Base-by-base conservation (phyloP, 2,329 filamentous ascomycete genomes). In the Ceratocystis cacaofunesta region DNA sequence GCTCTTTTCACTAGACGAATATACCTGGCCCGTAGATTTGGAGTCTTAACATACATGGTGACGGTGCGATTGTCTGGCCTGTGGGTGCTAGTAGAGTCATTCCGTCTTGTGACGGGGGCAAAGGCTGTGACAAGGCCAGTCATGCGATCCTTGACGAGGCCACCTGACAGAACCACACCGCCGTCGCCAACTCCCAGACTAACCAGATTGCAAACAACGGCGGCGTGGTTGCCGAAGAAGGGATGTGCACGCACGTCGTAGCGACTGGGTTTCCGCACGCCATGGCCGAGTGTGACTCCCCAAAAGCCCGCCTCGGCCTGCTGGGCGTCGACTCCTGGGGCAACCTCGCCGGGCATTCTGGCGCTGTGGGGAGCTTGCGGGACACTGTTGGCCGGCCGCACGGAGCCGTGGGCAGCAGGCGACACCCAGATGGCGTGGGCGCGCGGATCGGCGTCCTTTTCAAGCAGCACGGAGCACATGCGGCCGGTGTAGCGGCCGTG, bases 221-320 rank as follows among this genome's bases (percentile, higher is more conserved):
- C 70, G 2, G 71, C 69, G 61, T 82, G 81, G 65, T 81, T 73
- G 1, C 83, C 83, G 67, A 84, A 80, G 72, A 85, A 85, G 3
- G 65, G 68, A 69, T 85, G 83, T 0, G 76, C 77, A 25, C 83
- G 75, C 1, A 75, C 72, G 69, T 80, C 78, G 32, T 73, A 71
- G 2, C 69, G 70, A 0, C 70, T 73, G 1, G 67, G 65, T 25
- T 65, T 65, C 6, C 61, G 30, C 22, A 84, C 57, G 0, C 83
- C 83, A 69, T 86, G 83, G 0, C 83, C 84, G 12, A 86, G 73
- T 0, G 83, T 82, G 0, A 84, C 82, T 15, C 79, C 83, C 78
- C 80, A 82, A 55, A 75, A 68, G n/a, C 73, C 73, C 0, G 10
- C 36, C 36, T 41, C 36, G 10, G 10, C 36, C 36, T 41, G 36